Evolutionary conservation across 805 yeast species (phyloP), one percentile per base, ranked within the genome.

Genomic region (Saccharomycopsis schoenii): DNA sequence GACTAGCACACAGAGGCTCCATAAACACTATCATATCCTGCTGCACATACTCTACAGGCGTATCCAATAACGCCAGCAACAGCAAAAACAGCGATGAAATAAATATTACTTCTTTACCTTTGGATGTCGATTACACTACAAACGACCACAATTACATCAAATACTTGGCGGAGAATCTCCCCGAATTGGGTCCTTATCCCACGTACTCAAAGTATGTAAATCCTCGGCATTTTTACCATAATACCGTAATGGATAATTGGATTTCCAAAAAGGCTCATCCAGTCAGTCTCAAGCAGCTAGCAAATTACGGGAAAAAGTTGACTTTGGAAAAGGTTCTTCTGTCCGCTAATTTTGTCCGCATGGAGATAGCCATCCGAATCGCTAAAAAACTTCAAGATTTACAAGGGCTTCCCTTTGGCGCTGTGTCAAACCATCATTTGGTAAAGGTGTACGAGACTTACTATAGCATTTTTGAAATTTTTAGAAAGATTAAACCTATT

Each of bases 401-500:
- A 70, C 98, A 93, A 71, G 77, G 78, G 8, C 73, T 93, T 61
- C 97, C 97, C 1, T 93, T 85, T 73, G 85, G 86, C 24, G 88
- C 91, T 12, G 87, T 89, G 50, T 86, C 88, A 70, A 93, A 93
- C 71, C 86, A 83, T 68, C 97, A 93, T 73, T 76, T 94, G 66
- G 86, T 87, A 11, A 89, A 87, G 67, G 94, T 92, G 24, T 93
- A 93, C 71, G 96, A 90, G 70, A 83, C 90, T 63, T 93, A 93
- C 71, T 88, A 89, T 69, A 85, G 85, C 67, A 90, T 92, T 67
- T 93, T 93, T 75, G 91, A 91, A 71, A 82, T 87, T 58, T 87
- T 93, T 67, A 80, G 98, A 63, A 85, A 82, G 71, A 80, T 86
- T 57, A 87, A 89, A 1, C 72, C 78, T 36, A 86, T 94, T 63